phyloP scores from a whole-genome alignment of 2,329 filamentous ascomycete genomes.

The Daldinia sp. region DNA sequence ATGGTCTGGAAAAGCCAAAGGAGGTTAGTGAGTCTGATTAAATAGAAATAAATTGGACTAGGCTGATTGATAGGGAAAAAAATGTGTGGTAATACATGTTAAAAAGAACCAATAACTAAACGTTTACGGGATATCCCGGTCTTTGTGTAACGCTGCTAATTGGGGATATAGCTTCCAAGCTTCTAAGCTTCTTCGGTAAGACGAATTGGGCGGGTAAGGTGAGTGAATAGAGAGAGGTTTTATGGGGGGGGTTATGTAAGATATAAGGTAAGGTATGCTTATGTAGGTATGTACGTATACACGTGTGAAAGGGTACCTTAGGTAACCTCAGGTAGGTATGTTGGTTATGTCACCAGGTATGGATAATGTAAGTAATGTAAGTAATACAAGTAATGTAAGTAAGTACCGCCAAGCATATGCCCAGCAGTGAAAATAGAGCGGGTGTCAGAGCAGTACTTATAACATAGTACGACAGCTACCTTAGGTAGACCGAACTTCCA shows the following conservation, averaged over 20 bases:
- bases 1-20: constrained; percentile 29
- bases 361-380: too few species aligned
- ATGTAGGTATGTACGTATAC: background rate
- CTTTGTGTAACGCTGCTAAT: constrained; percentile 33
- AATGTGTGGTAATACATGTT: constrained; percentile 18
- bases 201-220: constrained; percentile 12
- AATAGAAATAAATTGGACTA: constrained; percentile 26
- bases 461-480: background rate
- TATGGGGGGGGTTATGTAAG: constrained; percentile 1
- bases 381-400: too few species aligned
- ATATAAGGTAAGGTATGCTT: background rate
- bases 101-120: constrained; percentile 19
- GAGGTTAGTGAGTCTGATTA: constrained; percentile 30
- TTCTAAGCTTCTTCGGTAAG: constrained; percentile 25
- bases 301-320: background rate
- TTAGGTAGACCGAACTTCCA: background rate
- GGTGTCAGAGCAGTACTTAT: constrained; percentile 7
- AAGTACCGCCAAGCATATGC: background rate
- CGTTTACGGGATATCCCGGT: constrained; percentile 37
- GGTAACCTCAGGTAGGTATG: too few species aligned
- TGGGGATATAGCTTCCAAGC: constrained; percentile 22
- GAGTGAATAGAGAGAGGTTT: background rate
- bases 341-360: too few species aligned
- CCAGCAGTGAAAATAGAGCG: background rate
- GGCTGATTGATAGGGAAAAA: background rate